phyloP scores from a whole-genome alignment of 2,329 filamentous ascomycete species.

The Epicoccum sorghinum region DNA sequence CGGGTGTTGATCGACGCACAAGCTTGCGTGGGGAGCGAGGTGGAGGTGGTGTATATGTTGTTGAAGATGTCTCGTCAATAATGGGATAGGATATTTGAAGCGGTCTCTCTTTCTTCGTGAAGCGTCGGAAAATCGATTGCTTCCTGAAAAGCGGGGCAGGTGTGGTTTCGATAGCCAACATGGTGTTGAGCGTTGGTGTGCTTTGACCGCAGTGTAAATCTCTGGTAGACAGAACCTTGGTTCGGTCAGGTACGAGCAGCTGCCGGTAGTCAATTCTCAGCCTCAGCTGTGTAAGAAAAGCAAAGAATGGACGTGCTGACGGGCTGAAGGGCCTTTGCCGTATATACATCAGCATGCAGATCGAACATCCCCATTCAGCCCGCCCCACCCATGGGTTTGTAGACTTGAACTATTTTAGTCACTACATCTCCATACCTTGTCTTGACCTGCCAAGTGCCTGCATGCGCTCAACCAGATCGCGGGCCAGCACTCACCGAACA shows the following conservation, averaged over 20 bases:
- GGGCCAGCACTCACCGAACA: neutral
- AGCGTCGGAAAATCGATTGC: slow-evolving; percentile 28
- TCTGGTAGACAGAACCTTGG: neutral
- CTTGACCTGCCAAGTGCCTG: slow-evolving; percentile 11
- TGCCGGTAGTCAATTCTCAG: slow-evolving; percentile 3
- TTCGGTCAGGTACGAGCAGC: slow-evolving; percentile 6
- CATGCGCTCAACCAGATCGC: slow-evolving; percentile 4
- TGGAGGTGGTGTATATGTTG: neutral
- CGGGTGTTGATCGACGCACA: slow-evolving; percentile 9
- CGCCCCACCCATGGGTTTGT: slow-evolving; percentile 6
- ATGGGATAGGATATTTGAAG: slow-evolving; percentile 12
- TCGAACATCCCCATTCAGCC: slow-evolving; percentile 7
- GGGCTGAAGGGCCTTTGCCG: slow-evolving; percentile 1
- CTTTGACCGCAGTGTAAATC: neutral
- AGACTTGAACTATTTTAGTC: neutral
- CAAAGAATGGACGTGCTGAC: slow-evolving; percentile 1
- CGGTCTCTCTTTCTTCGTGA: slow-evolving; percentile 17
- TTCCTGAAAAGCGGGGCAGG: slow-evolving; percentile 21
- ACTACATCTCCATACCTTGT: neutral
- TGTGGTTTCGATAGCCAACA: slow-evolving; percentile 20
- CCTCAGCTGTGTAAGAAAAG: slow-evolving; percentile 1
- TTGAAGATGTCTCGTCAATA: slow-evolving; percentile 1
- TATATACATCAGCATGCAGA: slow-evolving; percentile 10
- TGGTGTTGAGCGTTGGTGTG: slow-evolving; percentile 4
- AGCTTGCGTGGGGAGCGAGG: slow-evolving; percentile 13